Evolutionary conservation across 2,329 filamentous ascomycete genomes (phyloP), one percentile per base, ranked within the genome.

Genomic region (Hymenoscyphus scutula): DNA sequence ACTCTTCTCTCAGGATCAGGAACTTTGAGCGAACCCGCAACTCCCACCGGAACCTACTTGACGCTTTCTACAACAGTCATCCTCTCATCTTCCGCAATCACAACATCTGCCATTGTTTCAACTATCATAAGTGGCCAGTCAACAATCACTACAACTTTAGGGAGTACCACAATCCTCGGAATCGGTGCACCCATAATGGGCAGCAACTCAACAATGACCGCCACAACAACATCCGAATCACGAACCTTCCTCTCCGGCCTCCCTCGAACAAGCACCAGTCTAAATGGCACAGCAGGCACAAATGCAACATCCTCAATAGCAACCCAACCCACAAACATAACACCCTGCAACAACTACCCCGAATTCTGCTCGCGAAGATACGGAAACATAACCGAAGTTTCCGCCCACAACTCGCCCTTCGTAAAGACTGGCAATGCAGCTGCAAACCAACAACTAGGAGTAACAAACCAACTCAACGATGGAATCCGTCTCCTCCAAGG

Each of bases 391-490:
- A 93, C 90, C 62, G 82, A 90, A 70, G 84, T 96, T 1, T 86
- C 84, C 23, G 87, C 88, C 19, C 91, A 96, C 78, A 96, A 96
- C 78, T 91, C 89, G 51, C 90, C 90, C 11, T 96, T 96, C 73
- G 82, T 88, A 48, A 80, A 83, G 8, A 74, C 81, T 17, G 89
- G 89, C 68, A 93, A 89, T 74, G 84, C 88, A 10, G 91, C 87
- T 15, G 84, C 89, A 61, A 96, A 96, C 76, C 91, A 96, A 77
- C 80, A 81, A 30, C 80, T 90, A 53, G 75, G 80, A 23, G 90
- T 95, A 56, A 82, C 79, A 13, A 78, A 82, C 37, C 92, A 96
- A 77, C 80, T 96, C 65, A 84, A 95, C 72, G 91, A 96, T 72
- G 91, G 91, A 32, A 78, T 90, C 41, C 84, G 86, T 27, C 82